These are phyloP conservation scores for Tagetes patula DNA, from an alignment of 129 eudicot species.

Conservation along the genomic window DNA sequence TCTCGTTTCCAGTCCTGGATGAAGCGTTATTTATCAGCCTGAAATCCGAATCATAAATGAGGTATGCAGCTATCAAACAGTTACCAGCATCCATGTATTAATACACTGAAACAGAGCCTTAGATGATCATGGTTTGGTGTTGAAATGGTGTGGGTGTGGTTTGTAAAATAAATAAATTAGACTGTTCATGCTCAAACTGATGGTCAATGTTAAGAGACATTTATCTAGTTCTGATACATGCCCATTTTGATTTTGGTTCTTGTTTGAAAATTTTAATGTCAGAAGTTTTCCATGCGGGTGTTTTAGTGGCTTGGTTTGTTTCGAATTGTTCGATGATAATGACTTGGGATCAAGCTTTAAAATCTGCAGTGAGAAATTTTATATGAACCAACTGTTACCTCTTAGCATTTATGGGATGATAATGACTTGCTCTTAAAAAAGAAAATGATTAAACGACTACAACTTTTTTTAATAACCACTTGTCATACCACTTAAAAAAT, in stretches of 20 bases:
- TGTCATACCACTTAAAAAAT: too few relatives aligned
- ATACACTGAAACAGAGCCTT: constrained; percentile 15
- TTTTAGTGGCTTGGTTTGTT: background rate
- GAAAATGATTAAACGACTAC: too few relatives aligned
- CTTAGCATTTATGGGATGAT: background rate
- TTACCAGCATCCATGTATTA: background rate
- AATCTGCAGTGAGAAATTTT: background rate
- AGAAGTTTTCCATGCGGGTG: background rate
- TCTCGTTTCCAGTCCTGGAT: constrained; percentile 83
- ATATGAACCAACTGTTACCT: background rate
- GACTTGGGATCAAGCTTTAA: background rate
- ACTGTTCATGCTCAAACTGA: background rate
- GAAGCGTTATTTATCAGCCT: constrained; percentile 52
- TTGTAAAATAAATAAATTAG: background rate
- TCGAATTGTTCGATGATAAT: background rate
- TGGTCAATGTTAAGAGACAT: constrained; percentile 14
- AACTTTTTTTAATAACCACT: too few relatives aligned
- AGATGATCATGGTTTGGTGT: constrained; percentile 6
- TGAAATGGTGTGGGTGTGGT: background rate
- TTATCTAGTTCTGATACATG: background rate
- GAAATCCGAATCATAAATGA: constrained; percentile 8
- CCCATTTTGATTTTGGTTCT: constrained; percentile 1
- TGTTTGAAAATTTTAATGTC: background rate
- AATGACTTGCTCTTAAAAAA: too few relatives aligned
- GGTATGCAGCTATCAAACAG: constrained; percentile 1